phyloP scores from a whole-genome alignment of 495 filamentous ascomycete genomes.

The Neurospora cerealis region DNA sequence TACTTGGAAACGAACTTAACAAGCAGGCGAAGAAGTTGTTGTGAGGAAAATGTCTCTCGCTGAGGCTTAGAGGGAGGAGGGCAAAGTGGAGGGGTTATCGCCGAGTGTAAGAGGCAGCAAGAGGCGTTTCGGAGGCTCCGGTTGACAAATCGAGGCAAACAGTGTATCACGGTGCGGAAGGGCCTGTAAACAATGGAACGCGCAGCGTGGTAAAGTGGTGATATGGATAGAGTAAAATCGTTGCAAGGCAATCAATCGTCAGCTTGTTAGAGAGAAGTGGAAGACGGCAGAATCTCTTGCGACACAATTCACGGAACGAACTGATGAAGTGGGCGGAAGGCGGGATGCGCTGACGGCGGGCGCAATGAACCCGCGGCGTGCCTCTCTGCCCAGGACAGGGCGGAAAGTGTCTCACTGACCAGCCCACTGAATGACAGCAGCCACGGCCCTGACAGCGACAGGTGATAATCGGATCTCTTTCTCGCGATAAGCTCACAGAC shows the following conservation, averaged over 20 bases:
- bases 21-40: background rate
- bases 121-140: background rate
- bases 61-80: background rate
- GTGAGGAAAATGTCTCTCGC: background rate
- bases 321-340: background rate
- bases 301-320: background rate
- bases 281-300: background rate
- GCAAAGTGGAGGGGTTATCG: background rate
- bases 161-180: background rate
- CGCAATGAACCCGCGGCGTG: background rate
- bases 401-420: no score
- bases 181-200: background rate
- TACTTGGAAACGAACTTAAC: background rate
- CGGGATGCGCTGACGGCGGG: background rate
- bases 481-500: background rate
- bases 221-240: background rate
- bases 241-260: background rate
- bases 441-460: background rate
- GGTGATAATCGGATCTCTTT: background rate
- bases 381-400: background rate
- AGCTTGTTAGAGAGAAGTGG: background rate
- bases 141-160: background rate
- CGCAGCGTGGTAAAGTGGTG: background rate
- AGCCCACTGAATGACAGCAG: background rate
- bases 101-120: background rate